Percentiles rank a stretch among this genome's conserved stretches.
phyloP scores from a whole-genome alignment of 768 basidiomycete species.

The Brasilioporus rufonigricans region DNA sequence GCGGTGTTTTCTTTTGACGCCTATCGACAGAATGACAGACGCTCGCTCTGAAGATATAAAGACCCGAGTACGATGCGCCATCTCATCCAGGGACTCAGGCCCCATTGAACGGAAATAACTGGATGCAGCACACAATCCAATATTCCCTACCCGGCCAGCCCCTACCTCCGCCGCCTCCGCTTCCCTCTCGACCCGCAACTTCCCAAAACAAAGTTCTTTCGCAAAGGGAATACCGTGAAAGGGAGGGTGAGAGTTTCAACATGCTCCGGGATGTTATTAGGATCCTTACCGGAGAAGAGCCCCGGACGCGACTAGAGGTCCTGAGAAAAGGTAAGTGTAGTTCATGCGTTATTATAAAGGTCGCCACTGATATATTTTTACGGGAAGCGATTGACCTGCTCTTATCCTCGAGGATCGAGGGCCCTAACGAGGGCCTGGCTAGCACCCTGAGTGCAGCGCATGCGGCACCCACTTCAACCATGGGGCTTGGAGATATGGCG shows the following conservation, averaged over 20 bases:
- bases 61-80: background rate
- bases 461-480: background rate
- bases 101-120: background rate
- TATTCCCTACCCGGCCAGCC: background rate
- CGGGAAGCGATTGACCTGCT: constrained; percentile 12
- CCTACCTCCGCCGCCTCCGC: background rate
- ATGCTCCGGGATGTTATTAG: constrained; percentile 16
- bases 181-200: too few species aligned
- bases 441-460: background rate
- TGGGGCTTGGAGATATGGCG: background rate
- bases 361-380: background rate
- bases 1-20: background rate
- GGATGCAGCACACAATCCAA: constrained; percentile 1
- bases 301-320: constrained; percentile 17
- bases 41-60: background rate
- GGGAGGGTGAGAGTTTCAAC: constrained; percentile 17
- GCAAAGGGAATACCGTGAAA: constrained; percentile 25
- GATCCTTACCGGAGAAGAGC: constrained; percentile 10
- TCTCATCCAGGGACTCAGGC: background rate
- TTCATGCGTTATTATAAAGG: background rate
- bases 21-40: background rate
- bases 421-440: background rate
- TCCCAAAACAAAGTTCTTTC: constrained; percentile 10
- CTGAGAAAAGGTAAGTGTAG: constrained; percentile 14
- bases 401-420: background rate